Evolutionary conservation across 164 flowering plant species (phyloP).

Genomic region (Protea cynaroides): DNA sequence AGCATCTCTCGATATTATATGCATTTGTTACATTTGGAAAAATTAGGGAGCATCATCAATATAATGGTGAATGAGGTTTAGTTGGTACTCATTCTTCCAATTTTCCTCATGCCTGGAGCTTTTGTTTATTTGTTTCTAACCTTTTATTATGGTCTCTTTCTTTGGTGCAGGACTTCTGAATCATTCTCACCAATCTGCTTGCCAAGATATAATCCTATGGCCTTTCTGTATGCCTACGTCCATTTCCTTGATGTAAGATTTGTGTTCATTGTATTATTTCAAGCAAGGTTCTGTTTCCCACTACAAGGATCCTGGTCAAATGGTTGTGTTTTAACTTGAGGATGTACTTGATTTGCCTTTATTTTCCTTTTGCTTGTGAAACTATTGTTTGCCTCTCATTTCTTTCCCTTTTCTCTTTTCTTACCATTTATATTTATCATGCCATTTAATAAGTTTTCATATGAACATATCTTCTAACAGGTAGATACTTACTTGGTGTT

Average conservation of each 20-base stretch:
- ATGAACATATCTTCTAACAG: constrained; percentile 37
- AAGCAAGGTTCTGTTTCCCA: background rate
- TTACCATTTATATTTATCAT: background rate
- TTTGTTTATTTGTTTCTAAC: background rate
- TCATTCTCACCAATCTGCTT: constrained; percentile 97
- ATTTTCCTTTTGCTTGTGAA: too few species aligned
- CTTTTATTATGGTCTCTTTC: constrained; percentile 7
- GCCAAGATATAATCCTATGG: constrained; percentile 97
- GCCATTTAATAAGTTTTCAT: background rate
- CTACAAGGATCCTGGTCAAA: background rate
- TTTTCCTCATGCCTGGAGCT: too few species aligned
- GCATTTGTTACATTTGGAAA: too few species aligned
- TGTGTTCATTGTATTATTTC: constrained; percentile 1
- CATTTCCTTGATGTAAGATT: constrained; percentile 67
- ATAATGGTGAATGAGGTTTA: too few species aligned
- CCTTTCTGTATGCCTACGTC: constrained; percentile 91
- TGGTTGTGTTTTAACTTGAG: too few species aligned
- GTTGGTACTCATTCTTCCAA: too few species aligned
- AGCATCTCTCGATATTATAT: too few species aligned
- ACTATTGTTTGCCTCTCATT: too few species aligned
- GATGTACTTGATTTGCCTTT: too few species aligned
- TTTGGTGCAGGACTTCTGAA: constrained; percentile 90
- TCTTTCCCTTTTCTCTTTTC: too few species aligned
- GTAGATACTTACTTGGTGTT: constrained; percentile 80
- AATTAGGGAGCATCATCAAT: too few species aligned